Conservation (phyloP, 768 basidiomycete genomes). For the Phylloporus arenicola region DNA sequence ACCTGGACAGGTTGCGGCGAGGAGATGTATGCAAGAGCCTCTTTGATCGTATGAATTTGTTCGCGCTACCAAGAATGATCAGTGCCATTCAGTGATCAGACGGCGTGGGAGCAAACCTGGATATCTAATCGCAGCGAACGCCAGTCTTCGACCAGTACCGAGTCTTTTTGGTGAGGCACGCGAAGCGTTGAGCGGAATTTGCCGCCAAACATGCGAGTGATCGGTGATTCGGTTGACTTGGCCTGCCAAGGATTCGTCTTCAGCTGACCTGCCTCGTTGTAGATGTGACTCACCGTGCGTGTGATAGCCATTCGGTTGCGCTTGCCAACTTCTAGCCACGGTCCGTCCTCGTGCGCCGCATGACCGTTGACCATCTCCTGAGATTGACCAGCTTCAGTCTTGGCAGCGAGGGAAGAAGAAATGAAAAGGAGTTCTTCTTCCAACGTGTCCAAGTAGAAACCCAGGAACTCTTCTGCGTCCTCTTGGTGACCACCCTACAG, state of each 20-base stretch:
- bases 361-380: conserved; percentile 11
- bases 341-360: conserved; percentile 48
- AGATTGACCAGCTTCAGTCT: conserved; percentile 25
- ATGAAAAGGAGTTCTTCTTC: conserved; percentile 85
- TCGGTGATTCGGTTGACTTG: conserved; percentile 77
- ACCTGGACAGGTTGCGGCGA: conserved; percentile 75
- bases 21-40: conserved; percentile 75
- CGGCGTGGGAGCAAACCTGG: conserved; percentile 43
- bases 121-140: conserved; percentile 86
- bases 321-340: conserved; percentile 92
- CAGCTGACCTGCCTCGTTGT: conserved; percentile 1
- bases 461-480: conserved; percentile 98
- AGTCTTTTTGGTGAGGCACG: conserved; percentile 79
- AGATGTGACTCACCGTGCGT: conserved; percentile 57
- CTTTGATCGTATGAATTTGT: conserved; percentile 69
- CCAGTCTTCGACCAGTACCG: conserved; percentile 88
- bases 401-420: conserved; percentile 45
- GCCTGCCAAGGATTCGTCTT: conserved; percentile 38
- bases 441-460: conserved; percentile 90
- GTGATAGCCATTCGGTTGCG: conserved; percentile 78
- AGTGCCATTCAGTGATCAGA: neutral
- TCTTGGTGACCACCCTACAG: conserved; percentile 86
- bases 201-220: conserved; percentile 90
- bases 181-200: conserved; percentile 82
- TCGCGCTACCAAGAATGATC: conserved; percentile 45